Conservation (phyloP, 345 rosid genomes). For the Eucalyptus dawsonii region DNA sequence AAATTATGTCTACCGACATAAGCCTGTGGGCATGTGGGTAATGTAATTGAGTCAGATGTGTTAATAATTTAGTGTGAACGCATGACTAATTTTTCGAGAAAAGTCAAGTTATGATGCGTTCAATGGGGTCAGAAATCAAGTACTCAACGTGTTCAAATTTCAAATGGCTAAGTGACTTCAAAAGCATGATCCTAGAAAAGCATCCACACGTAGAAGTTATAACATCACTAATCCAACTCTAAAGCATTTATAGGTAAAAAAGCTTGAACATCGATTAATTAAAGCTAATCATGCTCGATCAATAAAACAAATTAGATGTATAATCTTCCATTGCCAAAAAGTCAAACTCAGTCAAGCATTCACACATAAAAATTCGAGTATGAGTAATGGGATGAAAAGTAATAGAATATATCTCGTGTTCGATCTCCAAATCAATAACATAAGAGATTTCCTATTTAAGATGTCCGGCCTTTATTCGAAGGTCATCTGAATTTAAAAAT, state of each 20-base stretch:
- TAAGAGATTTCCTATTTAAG: background rate
- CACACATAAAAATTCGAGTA: background rate
- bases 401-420: background rate
- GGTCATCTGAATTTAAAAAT: background rate
- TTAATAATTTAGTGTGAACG: background rate
- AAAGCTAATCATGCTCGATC: background rate
- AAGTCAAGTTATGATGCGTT: background rate
- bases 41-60: background rate
- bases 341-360: background rate
- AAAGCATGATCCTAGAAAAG: background rate
- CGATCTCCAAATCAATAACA: background rate
- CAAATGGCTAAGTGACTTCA: background rate
- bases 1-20: background rate
- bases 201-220: background rate
- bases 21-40: background rate
- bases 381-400: background rate
- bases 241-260: background rate
- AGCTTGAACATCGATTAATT: background rate
- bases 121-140: background rate
- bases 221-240: background rate
- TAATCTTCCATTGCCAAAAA: background rate
- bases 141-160: background rate
- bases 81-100: background rate
- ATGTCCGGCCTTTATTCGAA: fast-evolving
- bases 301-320: background rate